Base-by-base conservation (phyloP, 2,329 filamentous ascomycete species). In the Geosmithia putterillii region DNA sequence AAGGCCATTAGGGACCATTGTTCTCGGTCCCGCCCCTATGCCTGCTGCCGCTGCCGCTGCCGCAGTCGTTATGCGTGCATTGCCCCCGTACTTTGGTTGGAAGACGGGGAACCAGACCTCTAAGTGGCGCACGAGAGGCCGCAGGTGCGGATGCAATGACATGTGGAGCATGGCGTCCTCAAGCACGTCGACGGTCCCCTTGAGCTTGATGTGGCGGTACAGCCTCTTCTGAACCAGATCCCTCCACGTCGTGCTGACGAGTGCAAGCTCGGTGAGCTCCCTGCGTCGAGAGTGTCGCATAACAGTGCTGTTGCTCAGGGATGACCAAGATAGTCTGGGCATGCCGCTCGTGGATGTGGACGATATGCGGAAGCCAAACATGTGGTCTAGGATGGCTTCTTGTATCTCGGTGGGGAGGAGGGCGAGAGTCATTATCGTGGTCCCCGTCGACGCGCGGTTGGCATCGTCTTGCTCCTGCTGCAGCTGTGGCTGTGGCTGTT, bases 21-120 rank as follows among this genome's bases (percentile, higher is more conserved):
- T n/a, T n/a, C n/a, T n/a, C n/a, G n/a, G n/a, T n/a, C 36, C 17
- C 17, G 36, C 36, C 7, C 9, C 20, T 14, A n/a, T 38, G 36
- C 8, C 36, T 7, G 20, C 36, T 32, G 28, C 28, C 10, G 23
- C 23, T 10, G 10, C 23, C 18, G 14, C 12, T 7, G 40, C 39
- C 22, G n/a, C 15, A 20, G 32, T 22, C 19, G n/a, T n/a, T n/a
- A n/a, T n/a, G n/a, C n/a, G n/a, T n/a, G n/a, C n/a, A n/a, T n/a
- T n/a, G n/a, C n/a, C n/a, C n/a, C 22, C 20, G 19, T 34, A 20
- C 7, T 21, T 40, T 18, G 74, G 75, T 50, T 80, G 73, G 52
- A 83, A 87, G 36, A 86, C 81, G 3, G 83, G 83, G 48, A 87
- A 83, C 81, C 83, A 87, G 37, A 86, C 70, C 59, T 87, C 83